Evolutionary conservation across 2,329 filamentous ascomycete species (phyloP), one percentile per base, ranked within the genome.

Genomic region (Pyrenophora teres): DNA sequence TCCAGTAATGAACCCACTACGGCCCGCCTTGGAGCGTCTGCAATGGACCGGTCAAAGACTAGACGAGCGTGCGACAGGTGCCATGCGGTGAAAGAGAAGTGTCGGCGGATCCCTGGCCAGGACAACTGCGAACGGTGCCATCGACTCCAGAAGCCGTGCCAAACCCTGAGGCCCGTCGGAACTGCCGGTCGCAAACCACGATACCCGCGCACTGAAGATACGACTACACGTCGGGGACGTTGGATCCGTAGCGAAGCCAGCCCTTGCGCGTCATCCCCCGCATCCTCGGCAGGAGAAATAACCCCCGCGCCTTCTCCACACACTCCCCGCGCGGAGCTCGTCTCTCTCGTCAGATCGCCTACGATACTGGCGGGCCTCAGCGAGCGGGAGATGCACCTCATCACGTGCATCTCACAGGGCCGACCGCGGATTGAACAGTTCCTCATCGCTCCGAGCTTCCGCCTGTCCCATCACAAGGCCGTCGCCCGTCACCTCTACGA

Each of bases 131-230:
- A 52, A 42, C 49, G 49, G n/a, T 52, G 49, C 44, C 39, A 42
- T n/a, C 44, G 49, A 19, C 49, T 52, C 19, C 38, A 42, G 12
- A 48, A 42, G 19, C 19, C 30, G 10, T 52, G 49, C 44, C 49
- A 48, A 15, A 52, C 31, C 12, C 44, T 52, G 25, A 46, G 49
- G 30, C 49, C 49, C 8, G 38, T 48, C 13, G 39, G 38, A 18
- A 52, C 39, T 12, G 49, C 49, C 25, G 49, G 49, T 15, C 49
- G 49, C 33, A 52, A 52, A 40, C 49, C 49, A 42, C 49, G 49
- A 31, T 41, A 52, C 15, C 39, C 42, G 15, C 49, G 44, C 44
- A 38, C n/a, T 42, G 44, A 43, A 10, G 25, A 31, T 2, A 33
- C 44, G 18, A 32, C 9, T 6, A 27, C 43, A 41, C 8, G 25